Percentiles rank a stretch among this genome's conserved stretches.
Evolutionary conservation across 208 protist species (phyloP).

Genomic region (Giardia muris): DNA sequence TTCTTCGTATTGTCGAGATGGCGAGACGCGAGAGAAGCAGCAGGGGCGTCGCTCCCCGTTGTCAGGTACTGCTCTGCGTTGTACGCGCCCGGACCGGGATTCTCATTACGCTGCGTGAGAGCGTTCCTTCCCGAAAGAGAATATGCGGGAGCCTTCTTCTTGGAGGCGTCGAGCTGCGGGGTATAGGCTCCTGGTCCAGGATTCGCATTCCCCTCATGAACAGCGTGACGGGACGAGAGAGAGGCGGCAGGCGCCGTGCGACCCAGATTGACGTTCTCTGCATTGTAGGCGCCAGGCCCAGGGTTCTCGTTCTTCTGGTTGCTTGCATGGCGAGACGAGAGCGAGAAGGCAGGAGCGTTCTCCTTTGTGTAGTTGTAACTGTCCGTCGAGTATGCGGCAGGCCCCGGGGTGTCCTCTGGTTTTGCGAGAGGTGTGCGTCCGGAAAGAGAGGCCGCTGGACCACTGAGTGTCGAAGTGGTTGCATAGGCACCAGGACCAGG

Average conservation of each 20-base stretch:
- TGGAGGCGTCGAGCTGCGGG: no score
- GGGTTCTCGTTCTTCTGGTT: background rate
- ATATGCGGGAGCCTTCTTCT: background rate
- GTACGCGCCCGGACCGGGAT: background rate
- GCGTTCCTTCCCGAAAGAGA: conserved; percentile 10
- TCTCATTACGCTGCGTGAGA: background rate
- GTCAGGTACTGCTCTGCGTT: background rate
- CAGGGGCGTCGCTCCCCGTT: background rate
- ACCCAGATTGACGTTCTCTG: background rate
- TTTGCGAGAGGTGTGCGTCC: no score
- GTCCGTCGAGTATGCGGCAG: no score
- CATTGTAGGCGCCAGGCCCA: background rate
- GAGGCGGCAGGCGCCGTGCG: background rate
- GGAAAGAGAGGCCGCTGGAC: no score
- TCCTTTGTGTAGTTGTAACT: no score
- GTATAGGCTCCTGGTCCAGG: conserved; percentile 16
- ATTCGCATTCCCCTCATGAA: background rate
- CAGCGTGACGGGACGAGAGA: background rate
- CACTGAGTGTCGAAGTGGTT: no score
- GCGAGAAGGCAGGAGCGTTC: background rate
- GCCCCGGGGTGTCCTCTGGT: no score
- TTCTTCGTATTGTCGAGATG: background rate
- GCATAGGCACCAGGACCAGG: no score
- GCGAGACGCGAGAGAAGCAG: background rate
- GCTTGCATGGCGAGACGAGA: background rate